Conservation (phyloP, 257 asterid species). For the Penstemon davidsonii region DNA sequence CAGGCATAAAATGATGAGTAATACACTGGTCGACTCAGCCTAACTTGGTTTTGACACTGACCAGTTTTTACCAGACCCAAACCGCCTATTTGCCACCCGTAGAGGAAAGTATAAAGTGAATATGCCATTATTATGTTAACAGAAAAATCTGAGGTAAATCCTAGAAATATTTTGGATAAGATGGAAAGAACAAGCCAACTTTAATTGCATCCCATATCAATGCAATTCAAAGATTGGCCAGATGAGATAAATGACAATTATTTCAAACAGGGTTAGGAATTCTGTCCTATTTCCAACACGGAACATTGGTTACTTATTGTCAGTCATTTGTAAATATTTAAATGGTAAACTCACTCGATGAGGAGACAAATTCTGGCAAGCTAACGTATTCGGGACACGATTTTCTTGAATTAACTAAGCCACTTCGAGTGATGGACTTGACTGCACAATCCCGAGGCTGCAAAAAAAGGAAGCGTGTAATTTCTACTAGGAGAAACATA, state of each 20-base stretch:
- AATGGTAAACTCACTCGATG: conserved; percentile 47
- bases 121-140: background rate
- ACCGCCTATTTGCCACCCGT: too few relatives aligned
- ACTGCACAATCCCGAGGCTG: conserved; percentile 81
- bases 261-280: background rate
- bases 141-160: background rate
- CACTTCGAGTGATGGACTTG: conserved; percentile 39
- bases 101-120: background rate
- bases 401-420: conserved; percentile 35
- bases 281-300: background rate
- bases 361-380: conserved; percentile 53
- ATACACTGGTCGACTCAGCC: too few relatives aligned
- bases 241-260: background rate
- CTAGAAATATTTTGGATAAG: conserved; percentile 9
- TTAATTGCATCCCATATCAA: background rate
- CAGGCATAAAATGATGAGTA: background rate
- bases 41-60: too few relatives aligned
- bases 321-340: background rate
- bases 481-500: conserved; percentile 4
- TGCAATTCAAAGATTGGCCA: background rate
- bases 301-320: background rate
- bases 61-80: too few relatives aligned
- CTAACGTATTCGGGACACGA: conserved; percentile 73
- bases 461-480: conserved; percentile 31
- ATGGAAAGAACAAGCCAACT: background rate